Evolutionary conservation across 495 filamentous ascomycete genomes (phyloP).

Genomic region (Neurospora africana): DNA sequence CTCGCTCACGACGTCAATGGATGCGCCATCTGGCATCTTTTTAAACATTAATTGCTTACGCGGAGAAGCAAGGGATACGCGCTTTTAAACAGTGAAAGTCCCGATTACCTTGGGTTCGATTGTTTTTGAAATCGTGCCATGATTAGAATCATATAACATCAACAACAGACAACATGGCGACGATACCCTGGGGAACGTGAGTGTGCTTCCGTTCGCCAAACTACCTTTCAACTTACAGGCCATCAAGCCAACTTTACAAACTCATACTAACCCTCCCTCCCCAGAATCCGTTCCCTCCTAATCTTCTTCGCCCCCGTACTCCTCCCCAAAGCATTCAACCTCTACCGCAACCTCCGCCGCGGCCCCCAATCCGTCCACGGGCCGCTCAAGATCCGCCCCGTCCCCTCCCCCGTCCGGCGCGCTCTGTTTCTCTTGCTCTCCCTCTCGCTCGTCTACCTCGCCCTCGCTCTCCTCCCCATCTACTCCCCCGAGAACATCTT

Average conservation of each 20-base stretch:
- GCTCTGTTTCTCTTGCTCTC: conserved; percentile 52
- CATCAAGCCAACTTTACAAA: background rate
- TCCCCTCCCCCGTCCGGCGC: conserved; percentile 32
- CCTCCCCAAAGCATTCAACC: conserved; percentile 58
- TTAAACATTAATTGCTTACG: background rate
- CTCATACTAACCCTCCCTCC: background rate
- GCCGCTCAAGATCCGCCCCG: conserved; percentile 46
- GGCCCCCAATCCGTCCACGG: conserved; percentile 28
- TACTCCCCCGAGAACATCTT: conserved; percentile 79
- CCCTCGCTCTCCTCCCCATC: conserved; percentile 53
- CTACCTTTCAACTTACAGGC: background rate
- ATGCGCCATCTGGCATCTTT: conserved; percentile 1
- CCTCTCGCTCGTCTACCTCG: conserved; percentile 42
- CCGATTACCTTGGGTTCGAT: background rate
- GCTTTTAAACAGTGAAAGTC: background rate
- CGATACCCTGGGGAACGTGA: conserved; percentile 40
- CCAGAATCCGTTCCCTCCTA: conserved; percentile 64
- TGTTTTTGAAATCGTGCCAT: background rate
- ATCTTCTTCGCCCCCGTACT: conserved; percentile 81
- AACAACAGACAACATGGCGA: conserved; percentile 19
- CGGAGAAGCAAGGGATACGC: background rate
- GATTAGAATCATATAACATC: background rate
- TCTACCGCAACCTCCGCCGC: conserved; percentile 54
- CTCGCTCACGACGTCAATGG: background rate
- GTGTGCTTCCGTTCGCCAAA: conserved; percentile 8